Conservation (phyloP, 352 stramenopile species). For the Phytophthora ohioensis region DNA sequence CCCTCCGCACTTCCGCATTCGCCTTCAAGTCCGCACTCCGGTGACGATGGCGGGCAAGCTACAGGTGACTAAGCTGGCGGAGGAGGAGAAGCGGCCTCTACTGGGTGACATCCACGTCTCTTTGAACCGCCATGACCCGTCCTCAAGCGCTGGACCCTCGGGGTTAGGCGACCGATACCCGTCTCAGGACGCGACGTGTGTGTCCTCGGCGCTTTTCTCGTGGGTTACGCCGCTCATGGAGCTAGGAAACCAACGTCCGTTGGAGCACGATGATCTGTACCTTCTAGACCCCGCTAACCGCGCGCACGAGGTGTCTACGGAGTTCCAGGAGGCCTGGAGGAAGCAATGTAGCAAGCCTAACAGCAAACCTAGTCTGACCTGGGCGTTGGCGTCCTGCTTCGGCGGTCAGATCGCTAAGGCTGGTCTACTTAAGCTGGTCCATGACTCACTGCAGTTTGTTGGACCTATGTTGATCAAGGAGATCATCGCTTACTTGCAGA, state of each 20-base stretch:
- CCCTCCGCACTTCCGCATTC: constrained; percentile 23
- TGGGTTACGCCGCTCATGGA: constrained; percentile 85
- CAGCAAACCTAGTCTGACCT: constrained; percentile 52
- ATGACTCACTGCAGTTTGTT: constrained; percentile 71
- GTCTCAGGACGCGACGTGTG: constrained; percentile 60
- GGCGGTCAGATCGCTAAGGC: constrained; percentile 57
- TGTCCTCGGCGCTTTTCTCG: constrained; percentile 70
- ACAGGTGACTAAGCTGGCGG: constrained; percentile 26
- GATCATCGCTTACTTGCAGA: constrained; percentile 70
- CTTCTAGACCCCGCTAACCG: constrained; percentile 69
- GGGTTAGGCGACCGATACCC: constrained; percentile 64
- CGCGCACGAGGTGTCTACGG: constrained; percentile 39
- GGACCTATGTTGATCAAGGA: constrained; percentile 68
- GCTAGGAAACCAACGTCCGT: constrained; percentile 66
- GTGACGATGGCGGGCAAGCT: constrained; percentile 34
- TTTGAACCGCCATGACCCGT: constrained; percentile 18
- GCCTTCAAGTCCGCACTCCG: constrained; percentile 20
- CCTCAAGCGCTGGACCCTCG: constrained; percentile 2
- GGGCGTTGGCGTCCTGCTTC: constrained; percentile 55
- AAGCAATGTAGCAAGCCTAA: constrained; percentile 33
- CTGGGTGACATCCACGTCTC: constrained; percentile 38
- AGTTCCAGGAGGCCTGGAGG: constrained; percentile 57
- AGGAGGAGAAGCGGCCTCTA: constrained; percentile 40
- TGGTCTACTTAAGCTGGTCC: constrained; percentile 61
- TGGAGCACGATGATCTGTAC: constrained; percentile 79